Base-by-base conservation (phyloP, 495 filamentous ascomycete genomes). In the Neurospora hispaniola region DNA sequence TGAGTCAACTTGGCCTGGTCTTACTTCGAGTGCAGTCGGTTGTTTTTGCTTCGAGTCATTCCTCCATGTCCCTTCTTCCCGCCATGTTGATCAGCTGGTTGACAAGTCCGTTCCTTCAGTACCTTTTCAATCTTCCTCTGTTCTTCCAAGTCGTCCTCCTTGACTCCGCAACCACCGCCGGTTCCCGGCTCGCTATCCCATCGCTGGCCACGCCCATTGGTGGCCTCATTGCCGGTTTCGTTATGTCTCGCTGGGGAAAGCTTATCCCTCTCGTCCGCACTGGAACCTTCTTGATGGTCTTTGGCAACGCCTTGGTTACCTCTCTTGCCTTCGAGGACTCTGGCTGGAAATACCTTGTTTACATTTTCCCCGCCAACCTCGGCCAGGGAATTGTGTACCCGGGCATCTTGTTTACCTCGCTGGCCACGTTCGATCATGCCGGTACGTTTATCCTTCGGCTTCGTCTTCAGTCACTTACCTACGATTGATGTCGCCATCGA, bases 361-460 rank as follows among this genome's bases (percentile, higher is more conserved):
- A 87, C 74, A 85, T 90, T 20, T 86, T 91, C 69, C 89, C 89
- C 0, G 88, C 88, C 20, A 90, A 89, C 72, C 75, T 91, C 3
- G 89, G 89, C 3, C 88, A 90, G 69, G 89, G 89, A 1, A 89
- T 91, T 23, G 85, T 89, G 10, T 90, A 90, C 70, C 89, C 89
- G 0, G 86, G 83, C 0, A 89, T 90, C 54, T 76, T 91, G 27
- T 90, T 91, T 73, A 90, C 88, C 0, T 88, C 88, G 46, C 80
- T 91, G 1, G 88, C 89, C 4, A 86, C 88, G 1, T 90, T 90
- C 74, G 87, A 88, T 11, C 89, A 91, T 71, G 79, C 85, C 31
- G 88, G 89, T 90, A 81, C 66, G 82, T 74, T 27, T 16, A 23
- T 35, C 31, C 8, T 43, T 40, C 27, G 0, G 23, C 16, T 5